Evolutionary conservation across 495 filamentous ascomycete species (phyloP).

Genomic region (Podospora pseudoanserina): DNA sequence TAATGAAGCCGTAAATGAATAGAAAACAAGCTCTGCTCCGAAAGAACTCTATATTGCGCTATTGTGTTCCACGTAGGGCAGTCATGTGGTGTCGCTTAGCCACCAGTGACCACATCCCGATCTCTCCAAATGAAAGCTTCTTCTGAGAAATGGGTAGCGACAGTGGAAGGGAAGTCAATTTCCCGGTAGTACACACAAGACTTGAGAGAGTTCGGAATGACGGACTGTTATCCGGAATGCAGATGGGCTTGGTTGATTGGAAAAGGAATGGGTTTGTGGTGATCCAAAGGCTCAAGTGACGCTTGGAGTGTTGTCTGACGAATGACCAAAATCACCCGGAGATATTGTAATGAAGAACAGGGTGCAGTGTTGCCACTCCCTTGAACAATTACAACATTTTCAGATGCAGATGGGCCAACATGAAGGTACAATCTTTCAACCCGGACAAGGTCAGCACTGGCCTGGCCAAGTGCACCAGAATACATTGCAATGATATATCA

Average conservation of each 20-base stretch:
- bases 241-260: neutral
- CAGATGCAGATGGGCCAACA: neutral
- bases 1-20: neutral
- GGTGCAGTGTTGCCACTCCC: neutral
- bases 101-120: neutral
- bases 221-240: neutral
- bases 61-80: neutral
- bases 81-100: neutral
- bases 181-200: neutral
- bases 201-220: neutral
- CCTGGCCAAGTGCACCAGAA: no score
- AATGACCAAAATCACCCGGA: neutral
- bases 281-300: neutral
- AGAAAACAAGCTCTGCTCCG: neutral
- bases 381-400: neutral
- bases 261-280: neutral
- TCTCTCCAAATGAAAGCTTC: conserved; percentile 1
- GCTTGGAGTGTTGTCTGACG: neutral
- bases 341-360: neutral
- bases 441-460: no score
- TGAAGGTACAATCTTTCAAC: no score
- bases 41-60: neutral
- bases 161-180: neutral
- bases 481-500: no score
- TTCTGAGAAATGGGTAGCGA: conserved; percentile 1